These are phyloP conservation scores for Graphilbum sp. DNA, from an alignment of 2,329 filamentous ascomycete genomes.

Conservation along the genomic window DNA sequence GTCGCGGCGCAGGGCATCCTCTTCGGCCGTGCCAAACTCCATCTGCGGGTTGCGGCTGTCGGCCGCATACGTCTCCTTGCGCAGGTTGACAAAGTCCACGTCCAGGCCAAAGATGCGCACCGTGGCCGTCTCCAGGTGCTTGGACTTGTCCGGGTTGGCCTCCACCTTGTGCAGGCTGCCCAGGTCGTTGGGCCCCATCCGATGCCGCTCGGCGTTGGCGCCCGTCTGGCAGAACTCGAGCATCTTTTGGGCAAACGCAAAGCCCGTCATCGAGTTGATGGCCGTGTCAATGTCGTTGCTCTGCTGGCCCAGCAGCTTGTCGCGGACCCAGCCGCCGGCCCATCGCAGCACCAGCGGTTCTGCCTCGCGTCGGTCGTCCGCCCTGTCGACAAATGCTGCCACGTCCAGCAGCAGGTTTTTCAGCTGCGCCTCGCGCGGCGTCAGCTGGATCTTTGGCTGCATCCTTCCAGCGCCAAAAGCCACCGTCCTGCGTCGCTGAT, in stretches of 20 bases:
- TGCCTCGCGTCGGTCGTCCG: not conserved
- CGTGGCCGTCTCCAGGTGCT: constrained; percentile 85
- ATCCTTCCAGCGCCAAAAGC: too few species aligned
- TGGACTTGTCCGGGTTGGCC: constrained; percentile 89
- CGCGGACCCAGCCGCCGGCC: constrained; percentile 77
- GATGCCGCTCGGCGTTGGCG: constrained; percentile 44
- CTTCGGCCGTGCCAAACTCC: constrained; percentile 82
- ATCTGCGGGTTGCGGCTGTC: constrained; percentile 80
- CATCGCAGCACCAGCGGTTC: constrained; percentile 53
- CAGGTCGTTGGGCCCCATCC: constrained; percentile 39
- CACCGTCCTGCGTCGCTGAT: too few species aligned
- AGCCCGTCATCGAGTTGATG: constrained; percentile 74
- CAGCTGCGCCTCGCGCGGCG: constrained; percentile 53
- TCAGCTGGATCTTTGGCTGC: too few species aligned
- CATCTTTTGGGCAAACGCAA: constrained; percentile 54
- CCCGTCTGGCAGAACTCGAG: constrained; percentile 48
- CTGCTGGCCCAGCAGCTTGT: constrained; percentile 57
- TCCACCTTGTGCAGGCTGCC: constrained; percentile 75
- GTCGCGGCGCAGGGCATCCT: constrained; percentile 80
- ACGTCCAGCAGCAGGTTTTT: constrained; percentile 67
- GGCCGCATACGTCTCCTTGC: constrained; percentile 81
- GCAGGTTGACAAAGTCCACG: constrained; percentile 84
- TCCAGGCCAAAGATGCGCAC: constrained; percentile 74
- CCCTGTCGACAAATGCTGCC: constrained; percentile 46
- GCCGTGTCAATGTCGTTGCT: constrained; percentile 76